Evolutionary conservation across 2,329 filamentous ascomycete species (phyloP), one percentile per base, ranked within the genome.

Genomic region (Penicillium sumatraense): DNA sequence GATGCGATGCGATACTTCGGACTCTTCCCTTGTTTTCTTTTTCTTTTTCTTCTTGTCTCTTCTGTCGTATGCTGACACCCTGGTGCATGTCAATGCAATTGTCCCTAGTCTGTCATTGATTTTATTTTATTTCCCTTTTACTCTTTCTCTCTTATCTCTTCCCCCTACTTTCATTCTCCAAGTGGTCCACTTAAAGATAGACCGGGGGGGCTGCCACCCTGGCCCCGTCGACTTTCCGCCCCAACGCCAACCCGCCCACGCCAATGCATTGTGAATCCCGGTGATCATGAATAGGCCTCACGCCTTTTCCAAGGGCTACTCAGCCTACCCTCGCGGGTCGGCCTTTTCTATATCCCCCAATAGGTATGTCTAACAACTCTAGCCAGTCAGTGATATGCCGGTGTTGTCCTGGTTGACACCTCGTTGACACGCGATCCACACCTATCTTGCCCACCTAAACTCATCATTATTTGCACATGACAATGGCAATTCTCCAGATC

Each of bases 341-440:
- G 90, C 89, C 42, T 93, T 96, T 72, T 91, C 91, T 63, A 93
- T 96, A 69, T 91, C 90, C 65, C 90, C 91, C 65, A 91, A 96
- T 75, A 90, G 91, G 89, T 96, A 85, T 69, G 83, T 70, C 23
- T 23, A 11, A 21, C n/a, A 11, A 21, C n/a, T n/a, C 26, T 6
- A 14, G 26, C 4, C 27, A 3, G 8, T 18, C 2, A 21, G 6
- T 9, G n/a, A 9, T 1, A 21, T 23, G 36, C 14, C 9, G n/a
- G 14, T 44, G 23, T n/a, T 44, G 14, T 44, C 16, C 18, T 20
- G 5, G 11, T 44, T 44, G 24, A 44, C 24, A 41, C 20, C 5
- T 13, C 5, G n/a, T n/a, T n/a, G n/a, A n/a, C 31, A 9, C 36
- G 20, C 45, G 42, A 46, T 29, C 21, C 44, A 33, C 40, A n/a